Base-by-base conservation (phyloP, 1,139 yeast species). In the Candida smagusa region DNA sequence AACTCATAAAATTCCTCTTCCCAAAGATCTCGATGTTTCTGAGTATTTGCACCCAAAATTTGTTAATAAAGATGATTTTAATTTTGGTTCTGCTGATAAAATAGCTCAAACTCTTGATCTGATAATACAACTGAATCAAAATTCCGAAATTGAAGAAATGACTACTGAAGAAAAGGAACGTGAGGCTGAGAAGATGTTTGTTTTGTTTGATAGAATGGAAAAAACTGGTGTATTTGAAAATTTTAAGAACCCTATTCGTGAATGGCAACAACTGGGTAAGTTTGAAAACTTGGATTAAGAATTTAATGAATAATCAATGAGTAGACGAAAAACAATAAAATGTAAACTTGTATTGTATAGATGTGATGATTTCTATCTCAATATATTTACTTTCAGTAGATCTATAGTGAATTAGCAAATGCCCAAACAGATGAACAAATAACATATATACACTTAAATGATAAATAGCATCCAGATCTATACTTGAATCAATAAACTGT, bases 111-210 rank as follows among this genome's bases (percentile, higher is more conserved):
- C 48, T 3, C 32, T 45, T n/a, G 30, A 31, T 26, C 36, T 44
- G 6, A 43, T 43, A 11, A 29, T 45, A 9, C 19, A 27, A 27
- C 25, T 25, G 22, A 25, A 27, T 13, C 33, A 31, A 21, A 9
- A 22, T 2, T 24, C 33, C 21, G 19, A 26, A 3, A 26, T 11
- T 11, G 40, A 36, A 21, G 52, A 47, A 12, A 58, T 75, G 61
- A 63, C 76, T 1, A 67, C 63, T n/a, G 75, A 69, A 38, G 82
- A 77, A 45, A 76, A 77, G 48, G 78, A 74, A 42, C 52, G 53
- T 7, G 82, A 77, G 47, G 77, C 81, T 1, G 80, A 75, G 38
- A 65, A 72, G 45, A 53, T 77, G 49, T 73, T 70, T 49, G 70
- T 63, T 3, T 41, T 76, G 3, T 74, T 77, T 47, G 79, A 73